Percentiles rank a stretch among this genome's conserved stretches.
phyloP scores from a whole-genome alignment of 1,139 yeast species.

The Sugiyamaella neomexicana region DNA sequence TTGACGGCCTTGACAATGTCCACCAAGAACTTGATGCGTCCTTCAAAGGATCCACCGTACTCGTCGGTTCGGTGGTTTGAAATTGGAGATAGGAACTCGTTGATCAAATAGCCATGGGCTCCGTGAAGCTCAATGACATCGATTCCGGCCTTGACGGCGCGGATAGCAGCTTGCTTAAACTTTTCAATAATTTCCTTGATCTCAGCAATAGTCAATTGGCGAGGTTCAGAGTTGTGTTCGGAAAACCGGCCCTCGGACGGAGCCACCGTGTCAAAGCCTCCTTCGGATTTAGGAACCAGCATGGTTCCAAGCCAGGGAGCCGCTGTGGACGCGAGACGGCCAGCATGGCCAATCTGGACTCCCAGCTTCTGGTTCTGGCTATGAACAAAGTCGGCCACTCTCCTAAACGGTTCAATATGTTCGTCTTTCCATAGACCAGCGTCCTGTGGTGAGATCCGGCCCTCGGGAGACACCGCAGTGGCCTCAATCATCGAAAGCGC shows the following conservation, averaged over 20 bases:
- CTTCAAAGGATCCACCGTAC: conserved; percentile 49
- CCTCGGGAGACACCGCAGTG: conserved; percentile 47
- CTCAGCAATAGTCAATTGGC: conserved; percentile 46
- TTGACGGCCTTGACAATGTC: conserved; percentile 38
- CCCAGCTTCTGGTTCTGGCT: conserved; percentile 52
- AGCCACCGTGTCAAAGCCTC: conserved; percentile 18
- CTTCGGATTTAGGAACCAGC: conserved; percentile 11
- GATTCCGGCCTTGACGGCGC: conserved; percentile 54
- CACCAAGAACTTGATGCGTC: conserved; percentile 26
- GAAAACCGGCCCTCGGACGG: conserved; percentile 14
- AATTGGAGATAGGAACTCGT: conserved; percentile 43
- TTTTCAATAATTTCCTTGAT: conserved; percentile 42
- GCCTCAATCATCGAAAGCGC: conserved; percentile 57
- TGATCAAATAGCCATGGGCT: conserved; percentile 60
- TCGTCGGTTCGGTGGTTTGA: conserved; percentile 45
- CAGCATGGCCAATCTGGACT: conserved; percentile 58
- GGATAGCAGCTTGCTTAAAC: conserved; percentile 46
- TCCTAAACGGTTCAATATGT: conserved; percentile 51
- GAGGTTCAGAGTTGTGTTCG: conserved; percentile 39
- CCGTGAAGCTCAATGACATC: conserved; percentile 66
- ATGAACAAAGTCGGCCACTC: conserved; percentile 58
- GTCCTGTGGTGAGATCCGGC: conserved; percentile 48
- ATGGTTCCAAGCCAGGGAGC: conserved; percentile 15
- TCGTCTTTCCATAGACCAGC: conserved; percentile 54
- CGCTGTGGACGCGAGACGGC: conserved; percentile 44